Percentiles rank a stretch among this genome's conserved stretches.
Conservation (phyloP, 2,329 filamentous ascomycete genomes). For the Onygenales sp. region DNA sequence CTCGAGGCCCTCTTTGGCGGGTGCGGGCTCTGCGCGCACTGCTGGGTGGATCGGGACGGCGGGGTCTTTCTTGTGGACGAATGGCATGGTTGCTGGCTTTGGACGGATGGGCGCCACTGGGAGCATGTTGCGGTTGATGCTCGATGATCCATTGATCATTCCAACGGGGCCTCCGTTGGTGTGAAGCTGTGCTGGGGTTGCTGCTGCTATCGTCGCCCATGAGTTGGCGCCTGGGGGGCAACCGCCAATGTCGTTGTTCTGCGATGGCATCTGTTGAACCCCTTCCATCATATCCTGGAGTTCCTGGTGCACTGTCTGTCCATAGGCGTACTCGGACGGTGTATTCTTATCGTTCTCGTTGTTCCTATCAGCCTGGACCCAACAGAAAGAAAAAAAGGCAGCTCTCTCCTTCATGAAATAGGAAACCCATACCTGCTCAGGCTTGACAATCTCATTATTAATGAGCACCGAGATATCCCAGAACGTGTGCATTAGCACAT, state of each 20-base stretch:
- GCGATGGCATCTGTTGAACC: background rate
- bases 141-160: background rate
- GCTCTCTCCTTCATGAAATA: no score
- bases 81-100: background rate
- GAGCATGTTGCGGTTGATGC: background rate
- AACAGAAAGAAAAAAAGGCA: background rate
- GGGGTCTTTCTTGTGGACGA: background rate
- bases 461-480: conserved; percentile 19
- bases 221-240: background rate
- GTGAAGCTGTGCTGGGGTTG: background rate
- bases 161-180: background rate
- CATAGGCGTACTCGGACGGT: background rate
- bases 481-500: conserved; percentile 24
- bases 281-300: background rate
- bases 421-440: background rate
- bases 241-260: no score
- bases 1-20: background rate
- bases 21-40: background rate
- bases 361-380: no score
- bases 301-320: background rate
- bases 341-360: background rate
- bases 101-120: background rate
- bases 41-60: background rate
- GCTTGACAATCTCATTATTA: conserved; percentile 9
- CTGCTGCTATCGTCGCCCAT: background rate